A percentile compares a stretch with the other conserved stretches of the same genome.
Conservation (phyloP, 2,329 filamentous ascomycete genomes). For the Knoxdaviesia capensis region DNA sequence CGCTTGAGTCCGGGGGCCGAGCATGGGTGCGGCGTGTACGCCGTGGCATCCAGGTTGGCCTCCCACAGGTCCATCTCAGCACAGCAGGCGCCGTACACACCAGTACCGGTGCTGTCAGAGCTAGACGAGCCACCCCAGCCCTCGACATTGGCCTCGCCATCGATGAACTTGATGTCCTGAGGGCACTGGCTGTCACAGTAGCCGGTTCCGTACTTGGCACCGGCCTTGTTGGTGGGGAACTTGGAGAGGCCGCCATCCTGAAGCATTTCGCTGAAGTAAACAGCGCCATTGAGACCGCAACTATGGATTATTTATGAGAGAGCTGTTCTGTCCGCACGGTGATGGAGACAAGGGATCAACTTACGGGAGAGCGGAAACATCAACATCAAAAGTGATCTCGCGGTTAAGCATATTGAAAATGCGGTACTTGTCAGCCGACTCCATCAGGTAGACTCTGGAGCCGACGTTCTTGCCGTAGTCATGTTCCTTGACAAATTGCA, state of each 20-base stretch:
- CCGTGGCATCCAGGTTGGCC: slow-evolving; percentile 35
- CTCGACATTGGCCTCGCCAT: slow-evolving; percentile 21
- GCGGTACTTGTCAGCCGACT: slow-evolving; percentile 29
- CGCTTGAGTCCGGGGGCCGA: slow-evolving; percentile 6
- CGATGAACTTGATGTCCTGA: slow-evolving; percentile 27
- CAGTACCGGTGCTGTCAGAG: slow-evolving; percentile 28
- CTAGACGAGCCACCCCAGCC: slow-evolving; percentile 25
- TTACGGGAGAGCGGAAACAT: slow-evolving; percentile 31
- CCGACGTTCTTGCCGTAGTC: slow-evolving; percentile 18
- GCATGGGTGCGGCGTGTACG: slow-evolving; percentile 37
- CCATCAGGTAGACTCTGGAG: slow-evolving; percentile 37
- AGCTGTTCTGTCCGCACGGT: too few species aligned
- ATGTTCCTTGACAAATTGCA: slow-evolving; percentile 30
- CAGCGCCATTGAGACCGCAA: slow-evolving; percentile 45
- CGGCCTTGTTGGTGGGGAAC: slow-evolving; percentile 21
- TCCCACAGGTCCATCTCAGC: slow-evolving; percentile 38
- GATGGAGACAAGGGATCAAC: too few species aligned
- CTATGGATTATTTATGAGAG: slow-evolving; percentile 6
- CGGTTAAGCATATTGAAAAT: slow-evolving; percentile 38
- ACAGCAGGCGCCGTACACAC: slow-evolving; percentile 30
- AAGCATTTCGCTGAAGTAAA: slow-evolving; percentile 37
- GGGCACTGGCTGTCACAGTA: slow-evolving; percentile 29
- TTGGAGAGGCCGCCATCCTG: slow-evolving; percentile 26
- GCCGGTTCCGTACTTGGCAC: slow-evolving; percentile 34
- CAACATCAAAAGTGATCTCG: slow-evolving; percentile 47